phyloP scores from a whole-genome alignment of 83 land plant species.

The Picea abies region DNA sequence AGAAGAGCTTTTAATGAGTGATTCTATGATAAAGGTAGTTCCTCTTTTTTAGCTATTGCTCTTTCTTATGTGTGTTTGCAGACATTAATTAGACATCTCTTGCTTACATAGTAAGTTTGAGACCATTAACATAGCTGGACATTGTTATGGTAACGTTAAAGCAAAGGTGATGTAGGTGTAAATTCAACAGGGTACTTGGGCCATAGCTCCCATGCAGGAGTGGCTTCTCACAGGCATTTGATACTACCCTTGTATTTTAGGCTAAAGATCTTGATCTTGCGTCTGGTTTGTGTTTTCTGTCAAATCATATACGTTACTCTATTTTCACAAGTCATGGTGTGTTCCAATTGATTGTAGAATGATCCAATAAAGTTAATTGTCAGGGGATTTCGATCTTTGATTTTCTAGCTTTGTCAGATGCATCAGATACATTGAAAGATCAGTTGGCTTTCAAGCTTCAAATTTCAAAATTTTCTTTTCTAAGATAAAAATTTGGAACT shows the following conservation, averaged over 20 bases:
- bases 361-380: neutral
- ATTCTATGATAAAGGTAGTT: conserved; percentile 61
- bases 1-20: conserved; percentile 77
- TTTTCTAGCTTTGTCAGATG: neutral
- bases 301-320: neutral
- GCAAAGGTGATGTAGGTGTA: neutral
- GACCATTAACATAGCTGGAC: neutral
- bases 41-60: neutral
- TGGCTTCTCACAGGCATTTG: neutral
- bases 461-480: too few relatives aligned
- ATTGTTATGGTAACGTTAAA: neutral
- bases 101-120: neutral
- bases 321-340: neutral
- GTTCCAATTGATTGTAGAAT: neutral
- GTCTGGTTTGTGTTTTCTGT: neutral
- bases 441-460: too few relatives aligned
- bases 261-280: neutral
- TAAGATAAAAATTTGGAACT: too few relatives aligned
- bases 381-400: neutral
- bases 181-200: neutral
- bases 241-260: neutral
- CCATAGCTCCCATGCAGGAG: neutral
- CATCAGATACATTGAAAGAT: neutral
- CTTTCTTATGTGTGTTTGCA: neutral
- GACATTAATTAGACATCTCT: neutral